These are phyloP conservation scores for Hapsidospora chrysogenum DNA, from an alignment of 495 filamentous ascomycete genomes.

Conservation along the genomic window DNA sequence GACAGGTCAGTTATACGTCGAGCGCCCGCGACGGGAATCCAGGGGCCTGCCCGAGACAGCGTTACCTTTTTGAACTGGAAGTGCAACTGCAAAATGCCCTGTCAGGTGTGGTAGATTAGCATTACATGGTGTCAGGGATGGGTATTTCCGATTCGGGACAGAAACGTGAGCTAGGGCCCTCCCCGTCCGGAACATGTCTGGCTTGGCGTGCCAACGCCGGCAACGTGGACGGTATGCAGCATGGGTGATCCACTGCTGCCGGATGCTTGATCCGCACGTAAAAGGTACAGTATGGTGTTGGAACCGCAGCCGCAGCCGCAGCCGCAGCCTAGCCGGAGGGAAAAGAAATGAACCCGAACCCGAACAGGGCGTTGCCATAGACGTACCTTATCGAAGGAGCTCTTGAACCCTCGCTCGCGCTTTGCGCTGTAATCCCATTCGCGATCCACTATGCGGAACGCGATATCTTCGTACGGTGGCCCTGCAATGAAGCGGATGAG, in stretches of 20 bases:
- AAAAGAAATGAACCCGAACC: constrained; percentile 5
- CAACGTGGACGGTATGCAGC: no score
- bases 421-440: constrained; percentile 99
- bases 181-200: no score
- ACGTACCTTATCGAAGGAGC: constrained; percentile 91
- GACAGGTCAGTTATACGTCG: constrained; percentile 17
- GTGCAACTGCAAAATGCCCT: constrained; percentile 93
- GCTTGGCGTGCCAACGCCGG: no score
- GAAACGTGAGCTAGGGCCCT: no score
- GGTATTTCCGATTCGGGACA: no score
- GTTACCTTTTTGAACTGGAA: constrained; percentile 86
- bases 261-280: no score
- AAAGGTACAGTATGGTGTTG: no score
- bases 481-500: constrained; percentile 92
- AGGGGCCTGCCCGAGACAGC: no score
- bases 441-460: constrained; percentile 94
- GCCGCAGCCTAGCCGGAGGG: no score
- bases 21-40: background rate
- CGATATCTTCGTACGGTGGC: constrained; percentile 91
- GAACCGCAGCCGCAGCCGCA: no score
- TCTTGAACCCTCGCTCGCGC: constrained; percentile 84
- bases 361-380: background rate
- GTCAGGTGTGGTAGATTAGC: constrained; percentile 9
- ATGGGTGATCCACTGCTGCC: no score
- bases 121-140: no score